Percentiles rank a stretch among this genome's conserved stretches.
These are phyloP conservation scores for Amanita pseudoporphyria DNA, from an alignment of 768 basidiomycete genomes.

Conservation along the genomic window DNA sequence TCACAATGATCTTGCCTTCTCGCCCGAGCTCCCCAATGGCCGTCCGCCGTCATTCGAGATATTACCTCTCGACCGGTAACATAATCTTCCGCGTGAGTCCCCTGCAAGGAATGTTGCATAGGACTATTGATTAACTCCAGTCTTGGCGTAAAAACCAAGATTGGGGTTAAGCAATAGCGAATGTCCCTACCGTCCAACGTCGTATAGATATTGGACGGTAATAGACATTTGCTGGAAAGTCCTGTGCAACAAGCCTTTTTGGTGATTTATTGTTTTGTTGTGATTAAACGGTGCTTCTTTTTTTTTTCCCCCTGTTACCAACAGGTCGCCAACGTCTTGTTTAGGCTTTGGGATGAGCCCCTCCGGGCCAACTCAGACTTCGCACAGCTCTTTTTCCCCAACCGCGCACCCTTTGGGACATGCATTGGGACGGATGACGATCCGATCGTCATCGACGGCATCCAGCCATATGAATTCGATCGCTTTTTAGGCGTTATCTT, in stretches of 20 bases:
- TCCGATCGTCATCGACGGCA: slow-evolving; percentile 7
- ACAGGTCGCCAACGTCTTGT: slow-evolving; percentile 3
- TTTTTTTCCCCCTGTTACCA: background rate
- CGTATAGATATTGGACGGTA: background rate
- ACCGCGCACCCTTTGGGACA: background rate
- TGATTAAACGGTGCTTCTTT: slow-evolving; percentile 3
- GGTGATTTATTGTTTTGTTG: background rate
- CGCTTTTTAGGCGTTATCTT: slow-evolving; percentile 8
- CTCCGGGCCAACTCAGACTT: background rate
- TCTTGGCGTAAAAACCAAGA: background rate
- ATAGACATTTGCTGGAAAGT: background rate
- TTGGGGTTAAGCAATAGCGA: background rate
- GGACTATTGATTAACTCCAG: slow-evolving; percentile 4
- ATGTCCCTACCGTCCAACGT: background rate
- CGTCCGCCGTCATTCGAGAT: slow-evolving; percentile 5
- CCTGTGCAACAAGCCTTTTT: slow-evolving; percentile 6
- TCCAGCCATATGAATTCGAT: slow-evolving; percentile 7
- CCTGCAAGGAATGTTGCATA: background rate
- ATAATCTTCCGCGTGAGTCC: slow-evolving; percentile 6
- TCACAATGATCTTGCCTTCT: background rate
- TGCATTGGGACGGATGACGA: slow-evolving; percentile 3
- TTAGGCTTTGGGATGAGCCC: slow-evolving; percentile 3
- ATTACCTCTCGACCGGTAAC: slow-evolving; percentile 7
- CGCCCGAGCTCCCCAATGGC: background rate
- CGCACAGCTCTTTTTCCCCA: background rate